Evolutionary conservation across 257 asterid species (phyloP), one percentile per base, ranked within the genome.

Genomic region (Nicotiana knightiana): DNA sequence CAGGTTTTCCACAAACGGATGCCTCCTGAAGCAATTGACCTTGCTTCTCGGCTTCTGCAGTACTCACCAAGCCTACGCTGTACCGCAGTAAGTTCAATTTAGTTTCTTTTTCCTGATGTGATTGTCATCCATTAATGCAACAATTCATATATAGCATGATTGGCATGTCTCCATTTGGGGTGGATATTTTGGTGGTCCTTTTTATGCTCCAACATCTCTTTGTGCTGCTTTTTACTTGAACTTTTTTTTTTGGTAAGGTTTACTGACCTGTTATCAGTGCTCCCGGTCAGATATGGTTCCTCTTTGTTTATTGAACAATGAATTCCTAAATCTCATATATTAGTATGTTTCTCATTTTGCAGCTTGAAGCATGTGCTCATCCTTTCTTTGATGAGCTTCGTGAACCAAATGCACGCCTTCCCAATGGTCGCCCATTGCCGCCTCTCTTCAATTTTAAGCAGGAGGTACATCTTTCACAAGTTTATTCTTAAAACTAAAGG

Each of bases 11-110:
- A 92, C 39, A 95, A 93, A 87, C 85, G 97, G 82, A 95, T 95
- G 99, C 99, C 98, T 57, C 97, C 99, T 48, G 99, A 95, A 89
- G 98, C 98, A 81, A 95, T 95, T 85, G 98, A 95, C 85, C 97
- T 95, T 66, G 90, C 98, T 43, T 95, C 98, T 87, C 90, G 98
- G 85, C 90, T 95, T 84, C 89, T 95, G 91, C 98, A 95, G 81
- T 95, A 95, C 84, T 93, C 98, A 39, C 98, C 98, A 63, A 95
- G 93, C 89, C 97, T 95, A 81, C 98, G 98, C 82, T 93, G 97
- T 91, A 90, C 95, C 77, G 96, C 98, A 6, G 97, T 93, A 87
- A 92, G 97, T 90, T 88, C 82, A 79, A 28, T 70, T 77, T n/a
- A 26, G n/a, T 53, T 77, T 78, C 30, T 61, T 10, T 68, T 30